phyloP scores from a whole-genome alignment of 345 rosid genomes.

The Salix exigua region DNA sequence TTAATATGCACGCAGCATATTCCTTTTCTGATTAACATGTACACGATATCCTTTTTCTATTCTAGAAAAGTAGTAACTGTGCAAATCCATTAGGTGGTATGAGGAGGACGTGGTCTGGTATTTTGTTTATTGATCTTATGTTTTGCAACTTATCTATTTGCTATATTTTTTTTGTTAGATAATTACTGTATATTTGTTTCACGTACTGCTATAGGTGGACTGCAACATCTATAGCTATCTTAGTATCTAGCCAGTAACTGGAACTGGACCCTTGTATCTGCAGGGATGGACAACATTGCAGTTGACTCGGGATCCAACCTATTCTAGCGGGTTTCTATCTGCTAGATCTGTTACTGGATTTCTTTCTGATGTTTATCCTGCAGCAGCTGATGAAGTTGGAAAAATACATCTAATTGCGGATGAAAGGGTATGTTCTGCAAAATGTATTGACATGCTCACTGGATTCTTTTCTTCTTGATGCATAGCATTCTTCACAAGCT shows the following conservation, averaged over 20 bases:
- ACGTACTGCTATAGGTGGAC: not conserved
- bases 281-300: conserved; percentile 93
- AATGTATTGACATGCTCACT: not conserved
- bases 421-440: conserved; percentile 52
- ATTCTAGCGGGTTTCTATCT: conserved; percentile 67
- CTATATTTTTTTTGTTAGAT: not conserved
- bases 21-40: not conserved
- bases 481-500: not conserved
- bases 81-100: not conserved
- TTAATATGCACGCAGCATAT: not conserved
- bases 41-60: not conserved
- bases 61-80: not conserved
- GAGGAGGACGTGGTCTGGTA: not conserved
- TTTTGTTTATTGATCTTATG: not conserved
- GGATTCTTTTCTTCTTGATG: not conserved
- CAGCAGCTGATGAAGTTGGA: conserved; percentile 92
- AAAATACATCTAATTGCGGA: conserved; percentile 84
- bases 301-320: conserved; percentile 63
- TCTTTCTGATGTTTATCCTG: conserved; percentile 74
- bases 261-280: conserved; percentile 16
- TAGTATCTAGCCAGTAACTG: not conserved
- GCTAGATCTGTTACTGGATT: conserved; percentile 90
- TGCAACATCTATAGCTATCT: not conserved
- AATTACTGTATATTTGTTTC: not conserved
- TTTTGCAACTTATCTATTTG: not conserved